Evolutionary conservation across 805 yeast genomes (phyloP).

Genomic region (Zygoascus biomembranicola): DNA sequence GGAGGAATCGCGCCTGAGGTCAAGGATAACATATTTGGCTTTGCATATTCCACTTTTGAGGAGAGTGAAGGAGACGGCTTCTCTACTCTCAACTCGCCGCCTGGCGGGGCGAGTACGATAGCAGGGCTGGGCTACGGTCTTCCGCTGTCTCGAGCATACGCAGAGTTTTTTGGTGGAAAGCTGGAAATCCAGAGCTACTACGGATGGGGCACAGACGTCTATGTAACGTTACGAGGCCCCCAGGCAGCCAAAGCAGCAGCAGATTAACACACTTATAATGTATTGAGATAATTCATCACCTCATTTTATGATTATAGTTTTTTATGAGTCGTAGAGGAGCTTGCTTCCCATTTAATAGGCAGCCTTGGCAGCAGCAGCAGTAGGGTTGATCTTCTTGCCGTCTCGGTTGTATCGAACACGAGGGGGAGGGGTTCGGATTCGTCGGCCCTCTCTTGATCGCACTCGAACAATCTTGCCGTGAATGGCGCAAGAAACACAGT

Average conservation of each 20-base stretch:
- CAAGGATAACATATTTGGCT: conserved; percentile 67
- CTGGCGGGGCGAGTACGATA: conserved; percentile 57
- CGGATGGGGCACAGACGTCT: conserved; percentile 77
- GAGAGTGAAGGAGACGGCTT: conserved; percentile 45
- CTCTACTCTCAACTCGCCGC: conserved; percentile 56
- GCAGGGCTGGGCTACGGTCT: conserved; percentile 56
- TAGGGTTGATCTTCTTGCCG: conserved; percentile 93
- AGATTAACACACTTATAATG: neutral
- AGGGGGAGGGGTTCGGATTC: conserved; percentile 97
- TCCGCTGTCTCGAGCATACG: conserved; percentile 79
- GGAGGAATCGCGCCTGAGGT: conserved; percentile 73
- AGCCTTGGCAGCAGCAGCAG: conserved; percentile 88
- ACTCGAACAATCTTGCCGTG: conserved; percentile 99
- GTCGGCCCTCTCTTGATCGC: conserved; percentile 98
- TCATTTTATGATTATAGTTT: neutral
- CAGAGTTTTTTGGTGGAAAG: conserved; percentile 64
- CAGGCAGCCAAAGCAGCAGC: neutral
- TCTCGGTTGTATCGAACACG: conserved; percentile 95
- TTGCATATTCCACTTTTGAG: conserved; percentile 76
- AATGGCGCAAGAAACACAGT: conserved; percentile 99
- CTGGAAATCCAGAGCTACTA: conserved; percentile 60
- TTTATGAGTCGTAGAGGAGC: neutral
- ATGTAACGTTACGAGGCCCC: conserved; percentile 33
- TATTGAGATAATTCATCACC: neutral
- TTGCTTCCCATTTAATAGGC: conserved; percentile 37